These are phyloP conservation scores for Scenedesmus sp. DNA, from an alignment of 163 green algal genomes.

Conservation along the genomic window DNA sequence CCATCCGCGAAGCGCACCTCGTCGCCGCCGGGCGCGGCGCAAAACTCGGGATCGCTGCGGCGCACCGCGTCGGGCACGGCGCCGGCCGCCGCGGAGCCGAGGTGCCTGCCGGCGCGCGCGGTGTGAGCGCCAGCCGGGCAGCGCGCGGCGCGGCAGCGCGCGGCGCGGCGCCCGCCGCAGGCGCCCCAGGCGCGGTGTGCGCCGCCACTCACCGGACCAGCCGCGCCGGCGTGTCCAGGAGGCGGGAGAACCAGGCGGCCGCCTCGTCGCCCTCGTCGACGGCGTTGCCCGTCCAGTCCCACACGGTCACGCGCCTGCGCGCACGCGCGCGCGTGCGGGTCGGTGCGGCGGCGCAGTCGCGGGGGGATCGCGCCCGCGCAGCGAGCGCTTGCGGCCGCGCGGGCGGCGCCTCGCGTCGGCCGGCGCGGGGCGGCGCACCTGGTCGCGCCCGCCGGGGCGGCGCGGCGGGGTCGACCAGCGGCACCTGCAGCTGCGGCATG, in stretches of 20 bases:
- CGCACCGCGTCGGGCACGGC: slow-evolving; percentile 19
- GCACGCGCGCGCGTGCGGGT: too few relatives aligned
- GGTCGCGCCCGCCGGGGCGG: too few relatives aligned
- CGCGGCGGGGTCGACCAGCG: slow-evolving; percentile 9
- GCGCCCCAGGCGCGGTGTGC: too few relatives aligned
- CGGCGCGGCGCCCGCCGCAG: too few relatives aligned
- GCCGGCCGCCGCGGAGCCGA: not conserved
- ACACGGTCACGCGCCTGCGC: slow-evolving; percentile 45
- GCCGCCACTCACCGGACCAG: slow-evolving; percentile 49
- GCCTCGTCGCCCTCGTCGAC: slow-evolving; percentile 58
- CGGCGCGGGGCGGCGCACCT: too few relatives aligned
- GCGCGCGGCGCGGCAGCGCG: too few relatives aligned
- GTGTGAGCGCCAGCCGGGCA: too few relatives aligned
- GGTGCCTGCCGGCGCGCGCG: too few relatives aligned
- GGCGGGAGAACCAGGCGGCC: slow-evolving; percentile 55
- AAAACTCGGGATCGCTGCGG: slow-evolving; percentile 53
- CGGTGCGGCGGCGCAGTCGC: too few relatives aligned
- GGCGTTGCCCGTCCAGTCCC: slow-evolving; percentile 57
- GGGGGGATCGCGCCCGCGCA: too few relatives aligned
- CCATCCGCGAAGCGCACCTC: slow-evolving; percentile 76
- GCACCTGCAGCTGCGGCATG: slow-evolving; percentile 30
- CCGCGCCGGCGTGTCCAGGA: slow-evolving; percentile 43
- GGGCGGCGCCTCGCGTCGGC: too few relatives aligned
- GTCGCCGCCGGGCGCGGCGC: slow-evolving; percentile 3
- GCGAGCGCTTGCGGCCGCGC: too few relatives aligned